Evolutionary conservation across 352 stramenopile species (phyloP).

Genomic region (Halophytophthora polymorphica): DNA sequence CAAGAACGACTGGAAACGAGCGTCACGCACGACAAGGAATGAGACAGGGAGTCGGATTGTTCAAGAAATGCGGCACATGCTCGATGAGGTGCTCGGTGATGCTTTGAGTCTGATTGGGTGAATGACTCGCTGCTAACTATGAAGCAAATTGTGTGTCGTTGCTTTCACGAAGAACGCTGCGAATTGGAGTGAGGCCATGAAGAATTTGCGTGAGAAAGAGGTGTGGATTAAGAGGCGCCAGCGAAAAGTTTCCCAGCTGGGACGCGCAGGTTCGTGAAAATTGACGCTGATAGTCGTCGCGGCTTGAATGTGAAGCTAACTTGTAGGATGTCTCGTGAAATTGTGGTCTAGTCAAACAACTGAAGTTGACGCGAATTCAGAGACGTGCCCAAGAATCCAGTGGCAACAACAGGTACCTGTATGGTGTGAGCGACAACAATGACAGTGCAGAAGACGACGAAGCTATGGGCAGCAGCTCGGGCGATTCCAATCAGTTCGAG

Average conservation of each 20-base stretch:
- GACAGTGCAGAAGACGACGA: slow-evolving; percentile 13
- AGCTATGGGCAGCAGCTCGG: slow-evolving; percentile 6
- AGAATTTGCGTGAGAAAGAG: slow-evolving; percentile 46
- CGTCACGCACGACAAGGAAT: slow-evolving; percentile 15
- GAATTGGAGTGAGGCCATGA: slow-evolving; percentile 44
- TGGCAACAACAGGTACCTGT: slow-evolving; percentile 12
- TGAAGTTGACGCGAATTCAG: background rate
- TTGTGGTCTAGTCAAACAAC: slow-evolving; percentile 10
- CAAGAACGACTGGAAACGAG: slow-evolving; percentile 47
- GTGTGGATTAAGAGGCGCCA: slow-evolving; percentile 48
- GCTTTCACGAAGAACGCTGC: slow-evolving; percentile 26
- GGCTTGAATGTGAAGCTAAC: background rate
- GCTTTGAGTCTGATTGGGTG: background rate
- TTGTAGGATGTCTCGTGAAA: background rate
- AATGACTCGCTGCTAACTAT: background rate
- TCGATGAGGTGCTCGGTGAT: slow-evolving; percentile 39
- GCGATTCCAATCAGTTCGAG: slow-evolving; percentile 23
- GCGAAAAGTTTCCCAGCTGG: slow-evolving; percentile 41
- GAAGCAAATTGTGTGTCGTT: background rate
- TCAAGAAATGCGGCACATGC: slow-evolving; percentile 60
- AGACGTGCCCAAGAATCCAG: background rate
- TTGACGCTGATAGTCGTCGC: background rate
- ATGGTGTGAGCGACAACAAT: slow-evolving; percentile 7
- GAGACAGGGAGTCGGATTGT: slow-evolving; percentile 30
- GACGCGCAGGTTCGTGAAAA: slow-evolving; percentile 14